Percentiles rank a stretch among this genome's conserved stretches.
These are phyloP conservation scores for Arabidopsis suecica DNA, from an alignment of 345 rosid genomes.

Conservation along the genomic window DNA sequence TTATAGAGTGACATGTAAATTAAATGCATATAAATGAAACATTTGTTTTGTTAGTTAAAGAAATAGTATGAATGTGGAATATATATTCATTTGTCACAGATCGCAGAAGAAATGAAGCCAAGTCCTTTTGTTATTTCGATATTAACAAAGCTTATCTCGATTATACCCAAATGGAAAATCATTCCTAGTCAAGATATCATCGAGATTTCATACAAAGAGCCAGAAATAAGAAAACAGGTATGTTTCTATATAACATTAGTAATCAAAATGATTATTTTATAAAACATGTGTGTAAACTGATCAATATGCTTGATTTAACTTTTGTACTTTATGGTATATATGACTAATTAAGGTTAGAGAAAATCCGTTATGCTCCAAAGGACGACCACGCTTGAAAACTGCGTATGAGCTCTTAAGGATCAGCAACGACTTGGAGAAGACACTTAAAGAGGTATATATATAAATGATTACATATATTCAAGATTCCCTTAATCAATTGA, in stretches of 20 bases:
- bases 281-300: background rate
- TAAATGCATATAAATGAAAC: conserved; percentile 1
- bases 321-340: conserved; percentile 13
- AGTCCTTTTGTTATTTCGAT: conserved; percentile 49
- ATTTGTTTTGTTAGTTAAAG: background rate
- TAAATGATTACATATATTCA: background rate
- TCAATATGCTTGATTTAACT: conserved; percentile 4
- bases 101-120: conserved; percentile 74
- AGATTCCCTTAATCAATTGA: background rate
- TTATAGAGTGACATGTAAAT: background rate
- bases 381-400: conserved; percentile 75
- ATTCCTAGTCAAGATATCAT: conserved; percentile 64
- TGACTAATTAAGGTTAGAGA: conserved; percentile 54
- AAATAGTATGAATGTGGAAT: background rate
- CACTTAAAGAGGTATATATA: conserved; percentile 57
- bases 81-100: conserved; percentile 44
- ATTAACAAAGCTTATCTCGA: conserved; percentile 49
- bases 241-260: background rate
- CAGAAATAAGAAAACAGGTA: conserved; percentile 69
- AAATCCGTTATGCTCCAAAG: conserved; percentile 76
- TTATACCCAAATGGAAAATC: conserved; percentile 73
- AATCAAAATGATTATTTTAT: conserved; percentile 5
- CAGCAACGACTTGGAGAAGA: conserved; percentile 61
- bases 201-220: conserved; percentile 65
- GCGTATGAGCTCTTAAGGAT: conserved; percentile 60